Percentiles rank a stretch among this genome's conserved stretches.
phyloP scores from a whole-genome alignment of 305 asterid genomes.

The Nicotiana rustica region DNA sequence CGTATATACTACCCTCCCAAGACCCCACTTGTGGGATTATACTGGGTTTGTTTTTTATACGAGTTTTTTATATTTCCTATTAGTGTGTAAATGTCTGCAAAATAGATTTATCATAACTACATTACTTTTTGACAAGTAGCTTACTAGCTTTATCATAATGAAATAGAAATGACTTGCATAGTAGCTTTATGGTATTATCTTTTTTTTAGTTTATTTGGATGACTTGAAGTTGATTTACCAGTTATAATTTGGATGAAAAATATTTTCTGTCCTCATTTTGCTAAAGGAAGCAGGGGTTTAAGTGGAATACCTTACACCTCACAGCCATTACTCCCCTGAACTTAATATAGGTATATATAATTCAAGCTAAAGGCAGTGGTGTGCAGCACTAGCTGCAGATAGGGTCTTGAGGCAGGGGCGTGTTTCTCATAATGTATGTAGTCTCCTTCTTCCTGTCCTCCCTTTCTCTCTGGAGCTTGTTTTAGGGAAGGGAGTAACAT shows the following conservation, averaged over 20 bases:
- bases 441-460: neutral
- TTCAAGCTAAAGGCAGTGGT: neutral
- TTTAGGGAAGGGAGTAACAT: neutral
- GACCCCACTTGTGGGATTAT: neutral
- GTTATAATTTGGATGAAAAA: conserved; percentile 2
- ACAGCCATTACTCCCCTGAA: neutral
- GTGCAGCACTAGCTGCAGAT: conserved; percentile 28
- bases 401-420: neutral
- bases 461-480: neutral
- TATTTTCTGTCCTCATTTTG: neutral
- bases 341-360: conserved; percentile 7
- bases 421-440: neutral
- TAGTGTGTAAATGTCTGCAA: too few species aligned
- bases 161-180: neutral
- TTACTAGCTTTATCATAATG: neutral
- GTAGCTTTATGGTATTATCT: neutral
- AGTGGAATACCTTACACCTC: neutral
- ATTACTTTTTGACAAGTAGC: too few species aligned
- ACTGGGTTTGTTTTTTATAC: neutral
- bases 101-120: too few species aligned
- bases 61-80: too few species aligned
- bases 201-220: conserved; percentile 13
- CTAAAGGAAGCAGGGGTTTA: neutral
- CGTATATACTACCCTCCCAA: too few species aligned
- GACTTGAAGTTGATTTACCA: conserved; percentile 11